Base-by-base conservation (phyloP, 2,329 filamentous ascomycete genomes). In the Polytolypa hystricis region DNA sequence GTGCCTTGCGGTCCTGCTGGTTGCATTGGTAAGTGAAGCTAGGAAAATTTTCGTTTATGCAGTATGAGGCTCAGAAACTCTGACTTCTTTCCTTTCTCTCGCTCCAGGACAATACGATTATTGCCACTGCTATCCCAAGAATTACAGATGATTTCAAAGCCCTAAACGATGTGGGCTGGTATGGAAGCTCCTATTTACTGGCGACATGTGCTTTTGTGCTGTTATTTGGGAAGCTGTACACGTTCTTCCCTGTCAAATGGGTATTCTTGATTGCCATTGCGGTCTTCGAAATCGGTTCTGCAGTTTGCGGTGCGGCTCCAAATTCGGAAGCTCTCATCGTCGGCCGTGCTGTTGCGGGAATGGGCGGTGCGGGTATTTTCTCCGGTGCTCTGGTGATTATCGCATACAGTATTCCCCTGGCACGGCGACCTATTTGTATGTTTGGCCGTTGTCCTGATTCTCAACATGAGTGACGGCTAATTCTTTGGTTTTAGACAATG, bases 91-190 rank as follows among this genome's bases (percentile, higher is more conserved):
- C n/a, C n/a, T n/a, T 5, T 10, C 15, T 23, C n/a, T n/a, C n/a
- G 5, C n/a, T 30, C 7, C 21, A 61, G 57, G 57, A 60, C 33
- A 61, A 61, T 19, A 64, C 61, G 0, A 65, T 65, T 33, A 60
- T 69, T 23, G 57, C 61, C 5, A 67, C 62, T 2, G 66, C 66
- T 2, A 66, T 69, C 20, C 66, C 66, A 10, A 53, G 51, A 11
- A 69, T 70, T 34, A 67, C 66, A 0, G 57, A 66, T 42, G 50
- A 66, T 20, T 70, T 70, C 45, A 50, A 67, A 23, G 62, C 63
- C 3, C 51, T 66, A 23, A 50, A 56, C 4, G 65, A 69, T 38
- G 57, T 70, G 5, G 64, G 64, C 20, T 70, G 67, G 66, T 69
- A 70, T 41, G 62, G 62, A 18, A 62, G 57, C 29, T 53, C 61